Evolutionary conservation across 2,329 filamentous ascomycete genomes (phyloP).

Genomic region (Pseudocercospora vitis): DNA sequence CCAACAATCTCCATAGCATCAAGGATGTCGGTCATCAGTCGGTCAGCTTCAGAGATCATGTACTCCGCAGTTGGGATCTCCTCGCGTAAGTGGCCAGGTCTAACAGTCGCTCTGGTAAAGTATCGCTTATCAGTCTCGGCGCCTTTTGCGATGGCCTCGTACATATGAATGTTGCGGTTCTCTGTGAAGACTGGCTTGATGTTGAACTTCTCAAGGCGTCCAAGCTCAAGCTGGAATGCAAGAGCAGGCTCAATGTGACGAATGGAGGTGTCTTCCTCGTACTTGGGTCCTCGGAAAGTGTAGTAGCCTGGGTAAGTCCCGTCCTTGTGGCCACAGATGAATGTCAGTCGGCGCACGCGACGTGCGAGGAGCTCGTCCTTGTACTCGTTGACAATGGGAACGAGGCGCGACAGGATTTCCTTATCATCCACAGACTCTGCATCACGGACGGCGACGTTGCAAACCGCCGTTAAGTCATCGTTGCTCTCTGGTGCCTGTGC

Average conservation of each 20-base stretch:
- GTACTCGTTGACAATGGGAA: slow-evolving; percentile 72
- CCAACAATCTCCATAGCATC: slow-evolving; percentile 98
- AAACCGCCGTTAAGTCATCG: slow-evolving; percentile 78
- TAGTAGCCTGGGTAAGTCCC: slow-evolving; percentile 96
- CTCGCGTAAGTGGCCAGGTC: slow-evolving; percentile 89
- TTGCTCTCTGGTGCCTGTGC: slow-evolving; percentile 47
- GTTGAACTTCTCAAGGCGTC: slow-evolving; percentile 91
- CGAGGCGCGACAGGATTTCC: slow-evolving; percentile 75
- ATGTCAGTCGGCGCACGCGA: slow-evolving; percentile 84
- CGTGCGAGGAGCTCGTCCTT: slow-evolving; percentile 80
- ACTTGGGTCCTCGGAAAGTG: slow-evolving; percentile 92
- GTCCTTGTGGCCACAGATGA: slow-evolving; percentile 93
- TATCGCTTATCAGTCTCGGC: slow-evolving; percentile 97
- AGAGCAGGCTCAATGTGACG: slow-evolving; percentile 95
- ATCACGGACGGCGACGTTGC: slow-evolving; percentile 89
- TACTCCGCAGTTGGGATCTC: slow-evolving; percentile 99
- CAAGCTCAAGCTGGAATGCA: slow-evolving; percentile 97
- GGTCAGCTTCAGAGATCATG: slow-evolving; percentile 93
- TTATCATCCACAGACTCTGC: slow-evolving; percentile 79
- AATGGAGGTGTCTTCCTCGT: slow-evolving; percentile 90
- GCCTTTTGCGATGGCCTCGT: slow-evolving; percentile 92
- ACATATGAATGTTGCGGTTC: slow-evolving; percentile 98
- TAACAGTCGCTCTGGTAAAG: slow-evolving; percentile 94
- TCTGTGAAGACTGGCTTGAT: slow-evolving; percentile 98
- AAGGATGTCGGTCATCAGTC: slow-evolving; percentile 95